Base-by-base conservation (phyloP, 306 rosid genomes). In the Amphicarpaea edgeworthii region DNA sequence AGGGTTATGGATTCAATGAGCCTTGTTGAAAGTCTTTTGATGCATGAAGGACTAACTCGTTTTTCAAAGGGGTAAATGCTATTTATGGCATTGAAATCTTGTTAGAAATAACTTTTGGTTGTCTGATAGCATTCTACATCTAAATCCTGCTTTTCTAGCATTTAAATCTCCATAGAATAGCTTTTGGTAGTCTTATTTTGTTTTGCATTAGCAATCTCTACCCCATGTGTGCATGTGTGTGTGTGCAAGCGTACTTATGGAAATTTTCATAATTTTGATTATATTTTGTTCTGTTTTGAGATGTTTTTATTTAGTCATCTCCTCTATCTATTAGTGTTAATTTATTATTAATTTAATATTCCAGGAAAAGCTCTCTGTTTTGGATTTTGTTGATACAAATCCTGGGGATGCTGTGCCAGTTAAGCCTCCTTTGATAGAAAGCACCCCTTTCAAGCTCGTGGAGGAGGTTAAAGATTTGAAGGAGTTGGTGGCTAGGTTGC, bases 391-490 rank as follows among this genome's bases (percentile, higher is more conserved):
- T 68, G 95, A 89, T 83, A 85, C 80, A 68, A 84, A 80, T 77
- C 51, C 50, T 41, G 86, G 17, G 64, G 70, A 83, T 77, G 23
- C 80, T 53, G 87, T 84, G 71, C 88, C 97, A 30, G 74, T 78
- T 26, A 76, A 74, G 65, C 97, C 97, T 20, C 85, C 89, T 66
- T 64, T 86, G 6, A 7, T 86, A 37, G 96, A 90, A 54, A 81
- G 74, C 69, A 87, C 92, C n/a, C 88, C 96, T 26, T 92, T 90
- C 87, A 92, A 89, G 82, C 60, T 87, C 28, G 90, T 95, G 68
- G 91, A 82, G 74, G 92, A 95, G 23, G 89, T 95, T 75, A 92
- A 85, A 68, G 92, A 86, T 84, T 81, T 95, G 83, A 90, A 92
- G 64, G 88, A 90, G 76, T 66, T 95, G 88, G 97, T 90, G 43